A percentile compares a stretch with the other conserved stretches of the same genome.
phyloP scores from a whole-genome alignment of 192 early-diverging fungal species.

The Funneliformis mosseae region DNA sequence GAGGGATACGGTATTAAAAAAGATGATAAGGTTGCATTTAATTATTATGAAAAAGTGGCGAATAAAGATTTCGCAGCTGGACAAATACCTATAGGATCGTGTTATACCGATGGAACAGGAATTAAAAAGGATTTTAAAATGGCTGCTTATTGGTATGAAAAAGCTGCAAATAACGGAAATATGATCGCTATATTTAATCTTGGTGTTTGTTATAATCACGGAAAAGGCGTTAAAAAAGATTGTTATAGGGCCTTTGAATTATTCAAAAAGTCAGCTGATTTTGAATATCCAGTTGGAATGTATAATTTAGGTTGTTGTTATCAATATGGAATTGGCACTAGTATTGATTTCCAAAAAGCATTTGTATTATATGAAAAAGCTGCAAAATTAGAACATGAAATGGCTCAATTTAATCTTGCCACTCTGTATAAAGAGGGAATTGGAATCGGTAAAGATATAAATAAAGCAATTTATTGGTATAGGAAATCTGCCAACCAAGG shows the following conservation, averaged over 20 bases:
- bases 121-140: slow-evolving; percentile 49
- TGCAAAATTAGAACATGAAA: too few relatives aligned
- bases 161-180: slow-evolving; percentile 53
- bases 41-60: slow-evolving; percentile 56
- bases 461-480: too few relatives aligned
- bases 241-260: slow-evolving; percentile 47
- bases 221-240: slow-evolving; percentile 58
- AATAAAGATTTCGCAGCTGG: slow-evolving; percentile 31
- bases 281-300: too few relatives aligned
- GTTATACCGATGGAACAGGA: neutral
- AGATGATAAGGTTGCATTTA: slow-evolving; percentile 61
- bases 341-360: too few relatives aligned
- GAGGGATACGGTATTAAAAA: neutral
- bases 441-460: too few relatives aligned
- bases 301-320: too few relatives aligned
- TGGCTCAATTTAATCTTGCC: too few relatives aligned
- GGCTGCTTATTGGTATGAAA: slow-evolving; percentile 59
- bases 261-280: slow-evolving; percentile 44
- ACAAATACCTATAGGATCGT: neutral
- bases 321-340: slow-evolving; percentile 55
- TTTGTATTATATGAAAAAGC: too few relatives aligned
- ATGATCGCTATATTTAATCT: slow-evolving; percentile 61
- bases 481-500: too few relatives aligned
- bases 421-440: too few relatives aligned
- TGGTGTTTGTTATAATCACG: slow-evolving; percentile 74